These are phyloP conservation scores for Tolypocladium paradoxum DNA, from an alignment of 2,329 filamentous ascomycete species.

Conservation along the genomic window DNA sequence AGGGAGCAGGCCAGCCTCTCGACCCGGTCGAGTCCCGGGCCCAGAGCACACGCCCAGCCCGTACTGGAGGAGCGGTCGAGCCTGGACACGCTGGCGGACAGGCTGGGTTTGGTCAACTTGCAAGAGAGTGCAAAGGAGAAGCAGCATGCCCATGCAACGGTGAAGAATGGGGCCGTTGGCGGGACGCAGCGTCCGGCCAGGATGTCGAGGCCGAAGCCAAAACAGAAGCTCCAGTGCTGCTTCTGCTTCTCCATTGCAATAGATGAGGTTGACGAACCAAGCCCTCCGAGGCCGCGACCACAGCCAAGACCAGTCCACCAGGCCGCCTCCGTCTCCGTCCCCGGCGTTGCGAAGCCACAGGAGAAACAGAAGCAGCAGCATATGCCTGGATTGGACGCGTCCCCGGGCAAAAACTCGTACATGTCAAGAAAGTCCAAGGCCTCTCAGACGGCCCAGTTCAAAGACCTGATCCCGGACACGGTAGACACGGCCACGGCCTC, in stretches of 20 bases:
- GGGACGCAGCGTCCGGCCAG: constrained; percentile 14
- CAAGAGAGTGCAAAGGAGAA: constrained; percentile 27
- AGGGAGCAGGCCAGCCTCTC: constrained; percentile 64
- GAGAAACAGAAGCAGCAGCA: constrained; percentile 1
- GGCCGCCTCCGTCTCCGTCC: constrained; percentile 11
- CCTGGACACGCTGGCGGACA: constrained; percentile 75
- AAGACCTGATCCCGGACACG: constrained; percentile 53
- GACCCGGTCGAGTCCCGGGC: constrained; percentile 33
- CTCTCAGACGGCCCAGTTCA: constrained; percentile 20
- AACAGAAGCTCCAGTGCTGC: constrained; percentile 30
- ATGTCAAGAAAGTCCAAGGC: constrained; percentile 18
- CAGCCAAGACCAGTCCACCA: constrained; percentile 35
- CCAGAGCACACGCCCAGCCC: constrained; percentile 31
- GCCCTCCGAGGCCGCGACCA: constrained; percentile 27
- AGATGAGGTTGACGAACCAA: constrained; percentile 28
- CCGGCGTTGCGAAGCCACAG: background rate
- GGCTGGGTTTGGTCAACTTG: constrained; percentile 64
- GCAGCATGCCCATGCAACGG: constrained; percentile 11
- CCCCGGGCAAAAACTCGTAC: constrained; percentile 17
- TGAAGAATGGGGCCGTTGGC: constrained; percentile 2
- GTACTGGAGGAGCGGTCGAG: constrained; percentile 60
- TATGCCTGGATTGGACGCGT: constrained; percentile 8
- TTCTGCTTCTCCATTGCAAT: constrained; percentile 42
- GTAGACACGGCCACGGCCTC: constrained; percentile 60
- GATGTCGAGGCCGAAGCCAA: constrained; percentile 12